Conservation (phyloP, 1,139 yeast genomes). For the Protomyces lactucae-debilis region DNA sequence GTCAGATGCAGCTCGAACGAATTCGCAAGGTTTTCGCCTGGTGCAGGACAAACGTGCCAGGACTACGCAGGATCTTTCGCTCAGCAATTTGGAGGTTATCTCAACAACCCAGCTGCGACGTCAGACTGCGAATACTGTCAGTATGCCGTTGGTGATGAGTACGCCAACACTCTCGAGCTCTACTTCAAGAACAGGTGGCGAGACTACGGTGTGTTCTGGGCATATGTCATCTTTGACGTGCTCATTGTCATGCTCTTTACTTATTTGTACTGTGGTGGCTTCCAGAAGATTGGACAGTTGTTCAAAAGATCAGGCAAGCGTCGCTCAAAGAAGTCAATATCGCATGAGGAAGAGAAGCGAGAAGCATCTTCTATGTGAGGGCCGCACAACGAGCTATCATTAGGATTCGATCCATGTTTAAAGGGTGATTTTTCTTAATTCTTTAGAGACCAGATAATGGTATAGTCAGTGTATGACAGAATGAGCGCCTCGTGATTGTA, state of each 20-base stretch:
- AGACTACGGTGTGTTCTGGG: constrained; percentile 54
- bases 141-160: constrained; percentile 52
- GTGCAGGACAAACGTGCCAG: constrained; percentile 56
- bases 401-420: too few species aligned
- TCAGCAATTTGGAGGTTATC: constrained; percentile 48
- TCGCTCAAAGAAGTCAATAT: too few species aligned
- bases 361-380: too few species aligned
- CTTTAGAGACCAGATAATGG: too few species aligned
- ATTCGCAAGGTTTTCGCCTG: constrained; percentile 52
- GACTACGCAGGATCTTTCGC: constrained; percentile 46
- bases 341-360: too few species aligned
- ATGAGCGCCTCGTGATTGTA: too few species aligned
- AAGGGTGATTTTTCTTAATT: too few species aligned
- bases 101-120: constrained; percentile 52
- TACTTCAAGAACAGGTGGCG: constrained; percentile 53
- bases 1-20: constrained; percentile 54
- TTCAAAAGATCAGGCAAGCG: not conserved
- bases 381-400: too few species aligned
- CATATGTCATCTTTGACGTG: constrained; percentile 47
- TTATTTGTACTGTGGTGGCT: constrained; percentile 2
- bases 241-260: not conserved
- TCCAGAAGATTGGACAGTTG: not conserved
- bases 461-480: too few species aligned
- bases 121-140: constrained; percentile 57
- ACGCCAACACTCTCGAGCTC: constrained; percentile 46